These are phyloP conservation scores for Solanum paucissectum DNA, from an alignment of 257 asterid species.

Conservation along the genomic window DNA sequence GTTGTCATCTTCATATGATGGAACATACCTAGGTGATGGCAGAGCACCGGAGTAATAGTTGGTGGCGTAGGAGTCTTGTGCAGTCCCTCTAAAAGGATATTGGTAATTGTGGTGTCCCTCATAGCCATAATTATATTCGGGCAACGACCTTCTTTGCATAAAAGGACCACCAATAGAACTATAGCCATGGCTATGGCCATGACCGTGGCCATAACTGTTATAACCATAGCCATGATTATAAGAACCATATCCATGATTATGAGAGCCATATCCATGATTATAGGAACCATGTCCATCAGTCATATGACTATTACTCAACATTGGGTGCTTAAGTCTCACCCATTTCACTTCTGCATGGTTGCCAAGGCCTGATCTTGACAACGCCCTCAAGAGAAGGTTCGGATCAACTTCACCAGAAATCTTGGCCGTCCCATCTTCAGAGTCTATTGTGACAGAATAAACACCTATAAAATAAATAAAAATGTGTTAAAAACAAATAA, in stretches of 20 bases:
- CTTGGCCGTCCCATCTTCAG: slow-evolving; percentile 20
- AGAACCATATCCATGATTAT: not conserved
- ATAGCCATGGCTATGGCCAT: not conserved
- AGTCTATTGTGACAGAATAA: slow-evolving; percentile 30
- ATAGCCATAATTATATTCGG: not conserved
- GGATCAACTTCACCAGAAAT: slow-evolving; percentile 41
- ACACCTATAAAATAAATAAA: slow-evolving; percentile 15
- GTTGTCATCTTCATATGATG: not conserved
- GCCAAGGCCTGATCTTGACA: slow-evolving; percentile 26
- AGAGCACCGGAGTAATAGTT: not conserved
- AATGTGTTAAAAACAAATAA: not conserved
- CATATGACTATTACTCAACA: not conserved
- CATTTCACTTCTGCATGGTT: slow-evolving; percentile 34
- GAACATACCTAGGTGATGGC: not conserved
- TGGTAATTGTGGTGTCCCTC: not conserved
- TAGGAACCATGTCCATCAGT: not conserved
- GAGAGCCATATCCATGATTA: not conserved
- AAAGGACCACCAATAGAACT: slow-evolving; percentile 9
- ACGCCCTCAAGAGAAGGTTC: slow-evolving; percentile 27
- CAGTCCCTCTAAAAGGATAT: not conserved
- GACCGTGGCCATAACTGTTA: not conserved
- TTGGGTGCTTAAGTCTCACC: slow-evolving; percentile 37
- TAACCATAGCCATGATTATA: not conserved
- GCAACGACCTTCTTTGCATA: not conserved
- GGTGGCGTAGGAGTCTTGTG: not conserved